Base-by-base conservation (phyloP, 202 grass and related monocot genomes). In the Panicum virgatum region DNA sequence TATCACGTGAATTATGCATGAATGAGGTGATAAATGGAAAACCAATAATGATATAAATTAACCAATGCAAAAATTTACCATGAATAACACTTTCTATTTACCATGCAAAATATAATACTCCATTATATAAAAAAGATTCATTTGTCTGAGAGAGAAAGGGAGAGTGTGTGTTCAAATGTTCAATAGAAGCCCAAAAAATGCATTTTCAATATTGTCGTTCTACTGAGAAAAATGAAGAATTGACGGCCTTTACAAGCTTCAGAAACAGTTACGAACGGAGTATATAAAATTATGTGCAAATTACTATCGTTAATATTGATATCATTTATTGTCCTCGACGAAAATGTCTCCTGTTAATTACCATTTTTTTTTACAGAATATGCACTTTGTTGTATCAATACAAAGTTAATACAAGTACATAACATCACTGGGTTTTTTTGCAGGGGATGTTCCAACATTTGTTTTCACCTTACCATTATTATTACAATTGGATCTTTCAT, bases 401-500 rank as follows among this genome's bases (percentile, higher is more conserved):
- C n/a, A n/a, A n/a, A 63, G 29, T 63, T 34, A 63, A n/a, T n/a
- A n/a, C n/a, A n/a, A n/a, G n/a, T n/a, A 9, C 12, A 36, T 63
- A 63, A 16, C 14, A 13, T 6, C 13, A 19, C 29, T 7, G 5
- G 4, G n/a, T n/a, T 27, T 12, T 63, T 43, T 43, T 62, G 29
- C 74, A 67, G 80, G 86, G 54, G 39, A 44, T 14, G 78, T 88
- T 37, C 75, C 80, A 22, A 29, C 50, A 69, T 74, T 2, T 36
- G 11, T 81, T 32, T 83, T 76, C 47, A 5, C 47, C 54, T 75
- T 44, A n/a, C 51, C 62, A 44, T 12, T 12, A 9, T 53, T 85
- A 25, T 11, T 40, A 71, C 12, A 4, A 34, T 57, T 89, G 79
- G 82, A 81, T 62, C 82, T 89, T 61, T 85, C 76, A 46, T 53